Base-by-base conservation (phyloP, 371 early-diverging fungal genomes). In the Sanchytrium tribonematis region DNA sequence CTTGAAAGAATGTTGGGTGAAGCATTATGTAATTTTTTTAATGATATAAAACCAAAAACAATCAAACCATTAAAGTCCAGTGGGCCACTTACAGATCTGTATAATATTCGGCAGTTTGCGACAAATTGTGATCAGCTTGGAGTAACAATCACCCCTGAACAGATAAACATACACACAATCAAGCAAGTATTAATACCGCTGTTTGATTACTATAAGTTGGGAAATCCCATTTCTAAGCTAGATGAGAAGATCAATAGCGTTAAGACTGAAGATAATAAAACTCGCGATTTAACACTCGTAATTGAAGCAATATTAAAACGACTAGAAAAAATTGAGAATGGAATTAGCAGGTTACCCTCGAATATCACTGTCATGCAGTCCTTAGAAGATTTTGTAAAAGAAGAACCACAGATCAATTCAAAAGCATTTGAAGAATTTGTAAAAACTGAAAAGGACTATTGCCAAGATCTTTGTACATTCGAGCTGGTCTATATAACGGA, bases 1-100 rank as follows among this genome's bases (percentile, higher is more conserved):
- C n/a, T n/a, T n/a, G n/a, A n/a, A n/a, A n/a, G n/a, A 48, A 48
- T 48, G 48, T 48, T 48, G 48, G 48, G 48, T 22, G 48, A 48
- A 48, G 48, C 48, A 48, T 22, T 48, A 48, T 48, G 48, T 48
- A 22, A 48, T 5, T 48, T 48, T 48, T 48, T 48, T 12, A 48
- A 48, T 48, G 48, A 48, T 5, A 5, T 48, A 12, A 48, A 48
- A 22, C 48, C 48, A 48, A 48, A 22, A 48, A 12, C 48, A 22
- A 12, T 5, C 48, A 48, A 48, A 48, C 48, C 48, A 5, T 22
- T 48, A 48, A 48, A 48, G 22, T 48, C 48, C 22, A 48, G 22
- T 12, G 48, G 48, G 22, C 12, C 48, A 48, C 22, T 48, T 5
- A 48, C 48, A 12, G 48, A 48, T 22, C 48, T 12, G 48, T 48